phyloP scores from a whole-genome alignment of 2,329 filamentous ascomycete genomes.

The Colletotrichum melonis region DNA sequence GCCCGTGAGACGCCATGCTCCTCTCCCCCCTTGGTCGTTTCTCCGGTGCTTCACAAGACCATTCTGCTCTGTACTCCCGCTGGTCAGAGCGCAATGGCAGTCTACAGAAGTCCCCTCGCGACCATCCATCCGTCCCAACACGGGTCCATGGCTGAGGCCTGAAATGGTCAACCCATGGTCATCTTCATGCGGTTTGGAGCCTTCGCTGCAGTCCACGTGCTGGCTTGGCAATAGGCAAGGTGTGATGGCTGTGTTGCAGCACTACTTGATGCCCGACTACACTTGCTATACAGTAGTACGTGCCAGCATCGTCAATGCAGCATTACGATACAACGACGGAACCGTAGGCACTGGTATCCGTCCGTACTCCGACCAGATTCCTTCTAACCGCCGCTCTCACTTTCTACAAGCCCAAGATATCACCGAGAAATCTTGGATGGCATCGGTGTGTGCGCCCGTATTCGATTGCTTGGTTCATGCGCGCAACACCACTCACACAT shows the following conservation, averaged over 20 bases:
- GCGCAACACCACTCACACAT: background rate
- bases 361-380: background rate
- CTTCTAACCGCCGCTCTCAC: background rate
- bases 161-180: background rate
- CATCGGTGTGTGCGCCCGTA: conserved; percentile 4
- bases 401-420: background rate
- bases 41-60: background rate
- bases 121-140: background rate
- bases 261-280: background rate
- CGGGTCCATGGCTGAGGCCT: background rate
- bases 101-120: background rate
- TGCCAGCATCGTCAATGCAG: background rate
- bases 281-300: background rate
- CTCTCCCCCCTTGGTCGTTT: background rate
- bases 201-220: conserved; percentile 1
- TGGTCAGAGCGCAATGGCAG: background rate
- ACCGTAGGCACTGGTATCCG: background rate
- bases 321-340: background rate
- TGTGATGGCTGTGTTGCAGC: conserved; percentile 7
- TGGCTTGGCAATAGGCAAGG: background rate
- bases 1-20: background rate
- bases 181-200: background rate
- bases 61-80: background rate
- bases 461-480: conserved; percentile 9
- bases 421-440: background rate